phyloP scores from a whole-genome alignment of 306 rosid species.

The Ceratonia siliqua region DNA sequence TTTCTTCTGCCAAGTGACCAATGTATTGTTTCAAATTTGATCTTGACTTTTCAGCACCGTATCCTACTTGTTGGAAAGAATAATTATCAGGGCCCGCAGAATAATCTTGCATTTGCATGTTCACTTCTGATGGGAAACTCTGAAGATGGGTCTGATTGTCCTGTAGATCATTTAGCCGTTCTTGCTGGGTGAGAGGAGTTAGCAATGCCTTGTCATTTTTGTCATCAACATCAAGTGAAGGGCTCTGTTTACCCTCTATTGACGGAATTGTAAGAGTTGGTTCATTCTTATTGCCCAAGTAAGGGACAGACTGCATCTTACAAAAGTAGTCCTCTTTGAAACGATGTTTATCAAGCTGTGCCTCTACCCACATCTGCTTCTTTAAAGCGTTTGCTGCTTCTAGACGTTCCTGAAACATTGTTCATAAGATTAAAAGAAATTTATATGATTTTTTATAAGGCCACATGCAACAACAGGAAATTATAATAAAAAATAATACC shows the following conservation, averaged over 20 bases:
- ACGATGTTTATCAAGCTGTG: slow-evolving; percentile 70
- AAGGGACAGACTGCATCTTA: slow-evolving; percentile 42
- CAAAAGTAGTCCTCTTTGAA: slow-evolving; percentile 53
- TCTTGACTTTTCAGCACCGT: slow-evolving; percentile 55
- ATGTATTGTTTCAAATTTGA: slow-evolving; percentile 62
- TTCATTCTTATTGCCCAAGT: slow-evolving; percentile 45
- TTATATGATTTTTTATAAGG: slow-evolving; percentile 6
- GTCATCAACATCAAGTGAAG: slow-evolving; percentile 32
- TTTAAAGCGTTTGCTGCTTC: slow-evolving; percentile 80
- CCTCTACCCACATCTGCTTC: slow-evolving; percentile 79
- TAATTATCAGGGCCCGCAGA: slow-evolving; percentile 46
- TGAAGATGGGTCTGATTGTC: slow-evolving; percentile 36
- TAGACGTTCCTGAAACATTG: slow-evolving; percentile 68
- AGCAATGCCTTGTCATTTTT: slow-evolving; percentile 38
- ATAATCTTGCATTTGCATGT: slow-evolving; percentile 48
- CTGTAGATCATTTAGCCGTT: slow-evolving; percentile 36
- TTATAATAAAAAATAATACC: slow-evolving; percentile 42
- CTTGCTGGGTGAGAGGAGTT: slow-evolving; percentile 37
- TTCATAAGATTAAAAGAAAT: slow-evolving; percentile 8
- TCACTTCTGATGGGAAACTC: slow-evolving; percentile 47
- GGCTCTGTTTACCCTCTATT: slow-evolving; percentile 43
- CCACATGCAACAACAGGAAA: neutral
- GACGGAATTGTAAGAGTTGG: slow-evolving; percentile 36
- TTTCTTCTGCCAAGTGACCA: slow-evolving; percentile 71
- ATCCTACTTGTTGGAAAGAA: slow-evolving; percentile 49